Evolutionary conservation across 768 basidiomycete genomes (phyloP), one percentile per base, ranked within the genome.

Genomic region (Arthromyces matolae): DNA sequence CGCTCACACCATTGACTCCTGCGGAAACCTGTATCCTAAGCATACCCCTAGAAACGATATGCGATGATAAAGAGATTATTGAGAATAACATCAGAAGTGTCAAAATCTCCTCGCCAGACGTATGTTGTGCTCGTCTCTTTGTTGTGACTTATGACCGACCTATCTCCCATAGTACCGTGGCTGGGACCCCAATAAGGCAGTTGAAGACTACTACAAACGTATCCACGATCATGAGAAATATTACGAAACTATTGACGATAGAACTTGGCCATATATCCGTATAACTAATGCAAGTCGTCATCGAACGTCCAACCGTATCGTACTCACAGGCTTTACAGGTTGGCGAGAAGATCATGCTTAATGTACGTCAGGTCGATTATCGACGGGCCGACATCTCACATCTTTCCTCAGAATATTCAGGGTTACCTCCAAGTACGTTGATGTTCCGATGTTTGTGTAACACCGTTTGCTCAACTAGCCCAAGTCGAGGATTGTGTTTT

Each of bases 21-120:
- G 50, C 7, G 23, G n/a, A 24, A 41, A 51, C 8, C 3, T 20
- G 8, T 28, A 13, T 20, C 6, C 16, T 28, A 1, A 28, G 19
- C 19, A 45, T 25, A 34, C 53, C 31, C 25, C 32, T 59, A 98
- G 95, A 99, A 66, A 88, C 89, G 16, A 60, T 90, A 13, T 98
- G 96, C 63, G 90, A 93, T 62, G 86, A 93, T 58, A 81, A 86
- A 49, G 90, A 94, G 51, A 86, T 98, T 45, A 93, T 99, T 52
- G 86, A 95, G 56, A 82, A 78, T 2, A 99, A 99, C 61, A 98
- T 96, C 44, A 80, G 96, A 37, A 91, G 81, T 54, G 95, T 98
- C 69, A 97, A 99, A 77, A 90, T 99, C 40, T 96, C 94, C 7
- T 97, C 95, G 12, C 96, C 95, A 3, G 95, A 99, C 65, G 95